Conservation (phyloP, 176 grass and related monocot species). For the Lolium perenne region DNA sequence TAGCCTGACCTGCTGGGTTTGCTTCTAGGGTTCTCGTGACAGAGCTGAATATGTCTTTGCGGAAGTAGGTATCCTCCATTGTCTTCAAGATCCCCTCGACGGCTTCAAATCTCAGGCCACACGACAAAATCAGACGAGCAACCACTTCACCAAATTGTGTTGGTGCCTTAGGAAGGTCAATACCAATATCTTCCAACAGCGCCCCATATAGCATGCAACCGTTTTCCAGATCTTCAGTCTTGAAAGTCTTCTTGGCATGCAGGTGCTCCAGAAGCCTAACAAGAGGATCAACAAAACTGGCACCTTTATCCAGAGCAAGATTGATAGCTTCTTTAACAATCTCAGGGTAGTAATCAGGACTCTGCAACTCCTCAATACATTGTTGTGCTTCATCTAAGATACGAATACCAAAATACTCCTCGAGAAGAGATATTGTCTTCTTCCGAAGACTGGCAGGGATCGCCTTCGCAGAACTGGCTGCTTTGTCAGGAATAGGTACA, state of each 20-base stretch:
- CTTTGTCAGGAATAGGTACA: slow-evolving; percentile 40
- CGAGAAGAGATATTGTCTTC: slow-evolving; percentile 84
- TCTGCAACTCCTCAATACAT: slow-evolving; percentile 91
- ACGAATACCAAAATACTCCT: slow-evolving; percentile 85
- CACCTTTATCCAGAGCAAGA: slow-evolving; percentile 81
- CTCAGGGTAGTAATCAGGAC: slow-evolving; percentile 72
- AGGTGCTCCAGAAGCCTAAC: slow-evolving; percentile 74
- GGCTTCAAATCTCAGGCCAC: slow-evolving; percentile 66
- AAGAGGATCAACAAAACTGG: slow-evolving; percentile 67
- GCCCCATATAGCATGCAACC: slow-evolving; percentile 82
- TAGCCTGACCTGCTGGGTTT: slow-evolving; percentile 61
- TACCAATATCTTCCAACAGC: slow-evolving; percentile 83
- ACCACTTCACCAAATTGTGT: slow-evolving; percentile 78
- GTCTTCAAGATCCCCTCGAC: slow-evolving; percentile 77
- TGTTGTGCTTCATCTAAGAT: slow-evolving; percentile 92
- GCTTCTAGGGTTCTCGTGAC: slow-evolving; percentile 55
- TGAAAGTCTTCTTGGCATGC: slow-evolving; percentile 67
- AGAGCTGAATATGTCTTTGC: slow-evolving; percentile 49
- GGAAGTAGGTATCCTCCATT: slow-evolving; percentile 68
- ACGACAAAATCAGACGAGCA: slow-evolving; percentile 58
- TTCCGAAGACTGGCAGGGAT: slow-evolving; percentile 66
- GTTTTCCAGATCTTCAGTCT: slow-evolving; percentile 59
- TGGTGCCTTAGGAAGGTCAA: slow-evolving; percentile 93
- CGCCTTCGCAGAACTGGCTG: slow-evolving; percentile 49
- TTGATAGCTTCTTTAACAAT: slow-evolving; percentile 95